A percentile compares a stretch with the other conserved stretches of the same genome.
phyloP scores from a whole-genome alignment of 2,329 filamentous ascomycete genomes.

The Aureobasidium sp. region DNA sequence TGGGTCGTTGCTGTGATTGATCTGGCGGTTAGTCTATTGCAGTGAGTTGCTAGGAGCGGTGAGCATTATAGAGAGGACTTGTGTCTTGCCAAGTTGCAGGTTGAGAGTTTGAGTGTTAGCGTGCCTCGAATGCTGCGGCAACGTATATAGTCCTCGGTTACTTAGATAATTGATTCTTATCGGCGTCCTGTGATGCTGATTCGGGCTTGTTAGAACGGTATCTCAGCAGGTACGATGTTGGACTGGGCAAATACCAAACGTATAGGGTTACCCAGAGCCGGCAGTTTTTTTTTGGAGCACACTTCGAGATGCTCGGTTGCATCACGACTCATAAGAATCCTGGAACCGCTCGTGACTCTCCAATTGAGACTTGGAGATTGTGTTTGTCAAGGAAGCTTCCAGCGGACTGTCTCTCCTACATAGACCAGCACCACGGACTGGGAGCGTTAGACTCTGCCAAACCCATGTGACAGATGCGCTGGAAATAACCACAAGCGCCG shows the following conservation, averaged over 20 bases:
- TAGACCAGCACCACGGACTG: background rate
- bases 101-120: background rate
- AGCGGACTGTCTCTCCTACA: background rate
- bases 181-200: background rate
- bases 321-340: background rate
- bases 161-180: background rate
- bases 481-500: background rate
- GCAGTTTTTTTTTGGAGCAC: no score
- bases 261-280: background rate
- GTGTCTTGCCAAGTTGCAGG: background rate
- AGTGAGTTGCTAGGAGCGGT: background rate
- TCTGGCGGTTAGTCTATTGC: background rate
- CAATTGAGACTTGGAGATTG: background rate
- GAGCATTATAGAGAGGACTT: background rate
- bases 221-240: background rate
- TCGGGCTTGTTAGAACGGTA: background rate
- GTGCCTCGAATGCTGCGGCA: background rate
- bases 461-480: background rate
- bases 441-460: background rate
- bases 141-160: background rate
- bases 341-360: background rate
- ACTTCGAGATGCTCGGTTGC: background rate
- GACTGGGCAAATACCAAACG: background rate
- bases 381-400: background rate
- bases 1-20: background rate